Base-by-base conservation (phyloP, 805 yeast species). In the Monosporozyma aquatica region DNA sequence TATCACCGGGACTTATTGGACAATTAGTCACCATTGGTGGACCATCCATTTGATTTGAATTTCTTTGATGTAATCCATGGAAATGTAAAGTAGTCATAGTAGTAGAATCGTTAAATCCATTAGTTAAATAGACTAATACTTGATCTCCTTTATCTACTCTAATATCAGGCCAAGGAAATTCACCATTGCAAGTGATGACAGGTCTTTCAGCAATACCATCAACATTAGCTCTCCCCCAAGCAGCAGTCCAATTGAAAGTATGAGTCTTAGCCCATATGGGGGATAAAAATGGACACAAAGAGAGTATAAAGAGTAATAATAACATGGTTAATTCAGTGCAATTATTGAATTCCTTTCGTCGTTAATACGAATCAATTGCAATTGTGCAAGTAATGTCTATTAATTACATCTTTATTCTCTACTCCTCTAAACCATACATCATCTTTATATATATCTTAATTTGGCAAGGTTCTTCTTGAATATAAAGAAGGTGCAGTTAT, bases 1-100 rank as follows among this genome's bases (percentile, higher is more conserved):
- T 73, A 47, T 75, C 74, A 42, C 83, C 83, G 5, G 94, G 82
- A n/a, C 84, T 79, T 50, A 87, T 80, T 23, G 95, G 95, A 72
- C 97, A 92, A 66, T 90, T 97, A 27, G 85, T 77, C 37, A 90
- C 71, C 75, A 76, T 69, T 54, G 82, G 83, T 13, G 95, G 94
- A 45, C 98, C 98, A 63, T 90, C 98, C 90, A 83, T 82, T 58
- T 73, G 80, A 53, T 61, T 69, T 13, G 89, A 65, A 22, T 82
- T 84, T 50, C 79, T 72, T 49, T 67, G 71, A 77, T 83, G 92
- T 59, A 92, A 58, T 43, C 98, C 98, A 66, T 90, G 98, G 79
- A 87, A 86, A 67, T 92, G 98, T 55, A 90, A 63, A 6, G 90
- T 66, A 6, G 64, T 57, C 33, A 95, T 84, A 32, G 95, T 84